A percentile compares a stretch with the other conserved stretches of the same genome.
Evolutionary conservation across 495 filamentous ascomycete species (phyloP).

Genomic region (Penicillium angulare): DNA sequence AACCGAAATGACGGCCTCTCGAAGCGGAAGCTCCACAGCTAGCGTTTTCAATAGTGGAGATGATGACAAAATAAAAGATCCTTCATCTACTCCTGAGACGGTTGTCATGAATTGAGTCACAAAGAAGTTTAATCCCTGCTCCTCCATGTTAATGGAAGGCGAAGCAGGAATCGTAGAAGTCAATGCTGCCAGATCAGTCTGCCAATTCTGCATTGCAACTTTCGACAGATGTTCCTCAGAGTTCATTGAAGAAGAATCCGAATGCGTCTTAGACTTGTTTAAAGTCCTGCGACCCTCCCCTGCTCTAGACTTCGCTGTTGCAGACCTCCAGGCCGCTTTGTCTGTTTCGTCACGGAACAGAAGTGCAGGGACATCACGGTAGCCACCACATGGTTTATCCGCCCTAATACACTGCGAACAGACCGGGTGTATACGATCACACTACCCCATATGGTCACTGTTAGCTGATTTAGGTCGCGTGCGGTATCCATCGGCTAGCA

Average conservation of each 20-base stretch:
- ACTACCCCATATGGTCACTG: slow-evolving; percentile 5
- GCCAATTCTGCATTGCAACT: not conserved
- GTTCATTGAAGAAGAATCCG: not conserved
- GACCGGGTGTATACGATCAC: slow-evolving; percentile 21
- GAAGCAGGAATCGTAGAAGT: not conserved
- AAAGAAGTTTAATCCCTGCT: slow-evolving; percentile 22
- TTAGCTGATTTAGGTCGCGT: not conserved
- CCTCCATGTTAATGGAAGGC: slow-evolving; percentile 13
- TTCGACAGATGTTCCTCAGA: not conserved
- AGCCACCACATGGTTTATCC: slow-evolving; percentile 24
- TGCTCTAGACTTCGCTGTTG: slow-evolving; percentile 12
- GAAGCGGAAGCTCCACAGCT: slow-evolving; percentile 4
- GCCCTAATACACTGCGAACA: slow-evolving; percentile 25
- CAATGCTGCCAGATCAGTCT: not conserved
- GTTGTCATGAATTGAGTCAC: slow-evolving; percentile 15
- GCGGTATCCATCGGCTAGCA: not conserved
- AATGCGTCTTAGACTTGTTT: slow-evolving; percentile 6
- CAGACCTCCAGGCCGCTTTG: slow-evolving; percentile 18
- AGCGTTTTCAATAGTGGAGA: slow-evolving; percentile 2
- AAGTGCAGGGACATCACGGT: slow-evolving; percentile 18
- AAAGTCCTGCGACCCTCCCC: slow-evolving; percentile 3
- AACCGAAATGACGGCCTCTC: slow-evolving; percentile 23
- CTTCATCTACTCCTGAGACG: not conserved
- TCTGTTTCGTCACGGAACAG: slow-evolving; percentile 25
- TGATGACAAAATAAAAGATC: not conserved